Evolutionary conservation across 306 rosid species (phyloP).

Genomic region (Hippophae tibetana): DNA sequence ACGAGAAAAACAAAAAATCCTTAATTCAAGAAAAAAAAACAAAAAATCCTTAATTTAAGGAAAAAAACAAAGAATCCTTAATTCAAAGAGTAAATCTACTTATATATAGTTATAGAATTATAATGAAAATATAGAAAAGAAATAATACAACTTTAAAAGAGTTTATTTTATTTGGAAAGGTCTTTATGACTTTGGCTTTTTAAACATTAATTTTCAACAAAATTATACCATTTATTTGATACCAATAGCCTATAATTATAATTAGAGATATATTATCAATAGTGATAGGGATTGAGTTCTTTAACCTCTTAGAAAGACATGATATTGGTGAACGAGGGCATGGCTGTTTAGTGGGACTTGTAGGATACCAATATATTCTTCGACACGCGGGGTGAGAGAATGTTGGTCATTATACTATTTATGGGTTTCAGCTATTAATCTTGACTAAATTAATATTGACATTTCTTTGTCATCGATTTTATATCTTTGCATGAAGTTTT

Average conservation of each 20-base stretch:
- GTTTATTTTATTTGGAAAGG: no score
- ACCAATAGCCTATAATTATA: background rate
- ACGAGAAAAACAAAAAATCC: no score
- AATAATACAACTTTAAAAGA: no score
- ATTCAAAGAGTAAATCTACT: no score
- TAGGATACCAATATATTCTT: conserved; percentile 24
- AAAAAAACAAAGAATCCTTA: no score
- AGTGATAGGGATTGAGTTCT: conserved; percentile 62
- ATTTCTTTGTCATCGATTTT: conserved; percentile 1
- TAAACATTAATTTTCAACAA: no score
- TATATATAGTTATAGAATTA: no score
- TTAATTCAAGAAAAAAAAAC: no score
- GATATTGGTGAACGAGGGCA: conserved; percentile 16
- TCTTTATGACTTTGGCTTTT: no score
- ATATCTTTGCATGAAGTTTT: conserved; percentile 5
- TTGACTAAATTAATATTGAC: background rate
- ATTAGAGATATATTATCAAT: conserved; percentile 27
- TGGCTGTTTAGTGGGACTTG: conserved; percentile 38
- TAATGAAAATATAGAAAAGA: no score
- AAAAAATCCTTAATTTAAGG: no score
- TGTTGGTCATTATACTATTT: conserved; percentile 21
- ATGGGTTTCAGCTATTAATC: conserved; percentile 14
- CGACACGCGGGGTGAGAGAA: conserved; percentile 26
- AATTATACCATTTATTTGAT: no score
- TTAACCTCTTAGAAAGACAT: conserved; percentile 74